phyloP scores from a whole-genome alignment of 257 asterid species.

The Petunia secreta region DNA sequence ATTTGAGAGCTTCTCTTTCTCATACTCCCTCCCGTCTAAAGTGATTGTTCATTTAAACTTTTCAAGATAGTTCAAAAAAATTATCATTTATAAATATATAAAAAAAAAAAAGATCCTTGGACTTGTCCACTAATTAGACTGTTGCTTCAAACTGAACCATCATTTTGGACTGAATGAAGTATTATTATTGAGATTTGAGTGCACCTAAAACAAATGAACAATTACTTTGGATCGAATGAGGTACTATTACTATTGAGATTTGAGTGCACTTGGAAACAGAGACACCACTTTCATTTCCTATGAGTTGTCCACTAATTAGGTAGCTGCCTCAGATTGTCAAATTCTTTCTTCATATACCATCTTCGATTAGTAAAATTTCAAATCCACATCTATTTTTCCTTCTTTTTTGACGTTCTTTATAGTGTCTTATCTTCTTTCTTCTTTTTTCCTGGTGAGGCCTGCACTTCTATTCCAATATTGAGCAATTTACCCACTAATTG shows the following conservation, averaged over 20 bases:
- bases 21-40: no score
- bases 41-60: no score
- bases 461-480: neutral
- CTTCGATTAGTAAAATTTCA: neutral
- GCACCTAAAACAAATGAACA: no score
- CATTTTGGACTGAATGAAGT: no score
- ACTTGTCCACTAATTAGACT: neutral
- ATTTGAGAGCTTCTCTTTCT: neutral
- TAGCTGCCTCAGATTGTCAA: neutral
- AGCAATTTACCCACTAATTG: constrained; percentile 12
- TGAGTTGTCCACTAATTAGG: neutral
- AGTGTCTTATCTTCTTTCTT: neutral
- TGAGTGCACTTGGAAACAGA: no score
- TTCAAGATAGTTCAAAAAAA: no score
- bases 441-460: neutral
- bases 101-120: neutral
- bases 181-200: no score
- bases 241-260: no score
- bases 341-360: neutral
- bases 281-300: neutral
- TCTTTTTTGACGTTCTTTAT: neutral
- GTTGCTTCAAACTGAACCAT: neutral
- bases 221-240: no score
- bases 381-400: neutral
- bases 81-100: no score